Evolutionary conservation across 169 alveolate species (phyloP), one percentile per base, ranked within the genome.

Genomic region (Plasmodium adleri): DNA sequence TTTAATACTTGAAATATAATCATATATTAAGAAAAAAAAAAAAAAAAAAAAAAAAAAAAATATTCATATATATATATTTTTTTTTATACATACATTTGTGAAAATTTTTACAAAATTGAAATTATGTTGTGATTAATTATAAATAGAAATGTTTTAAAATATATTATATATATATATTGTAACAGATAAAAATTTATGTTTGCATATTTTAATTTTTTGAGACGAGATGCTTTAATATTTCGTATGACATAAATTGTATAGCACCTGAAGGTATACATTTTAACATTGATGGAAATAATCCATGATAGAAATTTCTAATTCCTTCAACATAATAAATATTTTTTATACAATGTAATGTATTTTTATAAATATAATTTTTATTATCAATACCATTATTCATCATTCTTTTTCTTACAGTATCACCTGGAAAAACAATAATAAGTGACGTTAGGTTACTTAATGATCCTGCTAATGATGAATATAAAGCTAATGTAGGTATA

Each of bases 231-330:
- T 94, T 94, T 73, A 94, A 83, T 22, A 92, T 86, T 74, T 96
- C 98, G 89, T 96, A 96, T 64, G 95, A 91, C 50, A 95, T 91
- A 64, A 96, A 96, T 85, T 96, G 98, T 24, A 96, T 80, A 0
- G 98, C 98, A 12, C 98, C 98, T 1, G 98, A 95, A 15, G 98
- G 98, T 8, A 96, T 62, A 70, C 95, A 92, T 74, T 95, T 95
- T 8, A 96, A 83, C 90, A 94, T 80, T 39, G 97, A 95, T 20
- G 97, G 97, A 72, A 95, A 92, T 70, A 96, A 74, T 43, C 98
- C 98, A 67, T 83, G 88, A 80, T 95, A 96, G 72, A 95, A 91
- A 72, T 74, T 66, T 67, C 64, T 72, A 74, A 67, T 47, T 68
- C 96, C 96, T 88, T 94, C 96, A 28, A 54, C 54, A 56, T 58